A percentile compares a stretch with the other conserved stretches of the same genome.
phyloP scores from a whole-genome alignment of 2,329 filamentous ascomycete genomes.

The Chaetomium sp. region DNA sequence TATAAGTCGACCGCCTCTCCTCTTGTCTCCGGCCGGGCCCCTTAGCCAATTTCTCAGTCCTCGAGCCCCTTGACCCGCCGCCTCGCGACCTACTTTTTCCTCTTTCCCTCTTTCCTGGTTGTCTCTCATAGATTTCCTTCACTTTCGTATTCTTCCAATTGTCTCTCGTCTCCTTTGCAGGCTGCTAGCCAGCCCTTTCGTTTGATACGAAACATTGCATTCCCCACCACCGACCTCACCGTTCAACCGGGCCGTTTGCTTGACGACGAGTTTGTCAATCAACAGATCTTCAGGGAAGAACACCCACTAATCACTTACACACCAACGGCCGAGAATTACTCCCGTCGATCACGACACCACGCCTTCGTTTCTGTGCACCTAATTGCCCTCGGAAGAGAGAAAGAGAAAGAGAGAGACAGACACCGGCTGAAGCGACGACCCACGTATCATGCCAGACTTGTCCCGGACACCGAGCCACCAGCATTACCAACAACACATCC shows the following conservation, averaged over 20 bases:
- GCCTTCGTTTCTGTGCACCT: background rate
- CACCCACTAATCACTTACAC: background rate
- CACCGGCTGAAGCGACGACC: slow-evolving; percentile 8
- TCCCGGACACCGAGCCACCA: slow-evolving; percentile 27
- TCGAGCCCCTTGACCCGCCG: slow-evolving; percentile 24
- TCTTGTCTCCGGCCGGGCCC: slow-evolving; percentile 24
- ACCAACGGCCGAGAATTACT: slow-evolving; percentile 15
- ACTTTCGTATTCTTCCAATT: slow-evolving; percentile 13
- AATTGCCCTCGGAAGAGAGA: slow-evolving; percentile 4
- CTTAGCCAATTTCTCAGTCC: slow-evolving; percentile 32
- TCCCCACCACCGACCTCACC: slow-evolving; percentile 17
- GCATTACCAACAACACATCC: slow-evolving; percentile 21
- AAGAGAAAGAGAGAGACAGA: background rate
- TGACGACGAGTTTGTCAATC: slow-evolving; percentile 12
- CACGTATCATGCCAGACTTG: slow-evolving; percentile 27
- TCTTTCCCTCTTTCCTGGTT: slow-evolving; percentile 33
- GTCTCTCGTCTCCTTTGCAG: slow-evolving; percentile 4
- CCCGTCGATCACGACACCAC: slow-evolving; percentile 4
- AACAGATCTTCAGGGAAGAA: slow-evolving; percentile 3
- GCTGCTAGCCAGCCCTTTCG: slow-evolving; percentile 30
- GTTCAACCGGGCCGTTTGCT: slow-evolving; percentile 13
- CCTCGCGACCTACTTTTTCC: slow-evolving; percentile 30
- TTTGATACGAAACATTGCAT: slow-evolving; percentile 36
- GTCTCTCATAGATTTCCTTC: slow-evolving; percentile 32
- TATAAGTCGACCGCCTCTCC: slow-evolving; percentile 26